Evolutionary conservation across 495 filamentous ascomycete species (phyloP).

Genomic region (Venustampulla echinocandica): DNA sequence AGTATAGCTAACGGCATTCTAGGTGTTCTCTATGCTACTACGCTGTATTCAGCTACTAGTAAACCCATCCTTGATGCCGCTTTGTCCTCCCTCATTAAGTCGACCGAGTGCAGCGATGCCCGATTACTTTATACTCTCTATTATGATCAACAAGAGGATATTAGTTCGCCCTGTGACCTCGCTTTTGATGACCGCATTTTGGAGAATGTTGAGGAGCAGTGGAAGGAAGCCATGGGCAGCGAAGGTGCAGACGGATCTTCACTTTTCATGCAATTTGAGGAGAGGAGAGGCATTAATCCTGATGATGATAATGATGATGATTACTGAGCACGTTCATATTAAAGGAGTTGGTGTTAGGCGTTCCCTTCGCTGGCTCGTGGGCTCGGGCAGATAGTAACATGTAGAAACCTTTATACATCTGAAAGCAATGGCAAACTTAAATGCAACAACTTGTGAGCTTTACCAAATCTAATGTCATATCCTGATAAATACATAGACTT

Average conservation of each 20-base stretch:
- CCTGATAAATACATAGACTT: too few species aligned
- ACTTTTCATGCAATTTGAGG: conserved; percentile 58
- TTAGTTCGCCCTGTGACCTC: conserved; percentile 36
- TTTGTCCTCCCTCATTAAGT: conserved; percentile 43
- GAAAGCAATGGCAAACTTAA: too few species aligned
- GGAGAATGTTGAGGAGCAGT: conserved; percentile 51
- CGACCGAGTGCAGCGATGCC: conserved; percentile 28
- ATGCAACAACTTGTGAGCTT: too few species aligned
- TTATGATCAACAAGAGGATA: conserved; percentile 44
- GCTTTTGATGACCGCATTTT: conserved; percentile 61
- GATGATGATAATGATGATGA: conserved; percentile 32
- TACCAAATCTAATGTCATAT: too few species aligned
- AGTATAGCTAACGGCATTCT: conserved; percentile 36
- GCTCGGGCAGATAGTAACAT: too few species aligned
- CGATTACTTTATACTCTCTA: conserved; percentile 50
- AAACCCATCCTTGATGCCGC: conserved; percentile 43
- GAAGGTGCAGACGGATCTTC: conserved; percentile 24
- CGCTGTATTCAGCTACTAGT: conserved; percentile 30
- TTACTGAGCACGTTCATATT: too few species aligned
- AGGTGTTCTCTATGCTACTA: conserved; percentile 69
- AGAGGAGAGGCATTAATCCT: conserved; percentile 39
- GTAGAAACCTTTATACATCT: too few species aligned
- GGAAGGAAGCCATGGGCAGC: conserved; percentile 47
- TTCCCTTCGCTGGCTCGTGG: too few species aligned
- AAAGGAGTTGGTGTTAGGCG: too few species aligned